Evolutionary conservation across 441 rosid genomes (phyloP).

Genomic region (Adansonia rubrostipa): DNA sequence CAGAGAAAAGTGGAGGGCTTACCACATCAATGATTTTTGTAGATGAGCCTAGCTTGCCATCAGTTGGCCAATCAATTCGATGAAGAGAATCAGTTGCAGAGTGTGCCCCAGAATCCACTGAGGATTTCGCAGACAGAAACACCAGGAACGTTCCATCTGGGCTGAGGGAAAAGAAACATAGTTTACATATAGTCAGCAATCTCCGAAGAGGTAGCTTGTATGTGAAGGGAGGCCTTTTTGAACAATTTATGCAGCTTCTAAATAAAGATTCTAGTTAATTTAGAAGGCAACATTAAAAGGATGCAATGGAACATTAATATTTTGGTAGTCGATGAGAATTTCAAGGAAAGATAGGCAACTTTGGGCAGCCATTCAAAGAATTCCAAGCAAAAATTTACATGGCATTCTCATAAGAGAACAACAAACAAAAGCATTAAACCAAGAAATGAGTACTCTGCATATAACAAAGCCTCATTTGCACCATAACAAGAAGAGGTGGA

Average conservation of each 20-base stretch:
- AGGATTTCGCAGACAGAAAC: constrained; percentile 70
- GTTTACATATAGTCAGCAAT: constrained; percentile 23
- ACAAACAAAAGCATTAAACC: background rate
- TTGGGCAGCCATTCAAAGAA: background rate
- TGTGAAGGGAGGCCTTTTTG: background rate
- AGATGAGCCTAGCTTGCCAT: constrained; percentile 50
- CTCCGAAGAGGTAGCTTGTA: constrained; percentile 17
- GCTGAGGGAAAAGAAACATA: constrained; percentile 46
- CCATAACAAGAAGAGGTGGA: constrained; percentile 1
- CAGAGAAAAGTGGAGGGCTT: constrained; percentile 33
- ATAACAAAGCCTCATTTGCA: background rate
- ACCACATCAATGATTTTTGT: constrained; percentile 73
- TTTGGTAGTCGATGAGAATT: background rate
- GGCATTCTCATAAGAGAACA: background rate
- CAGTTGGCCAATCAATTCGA: constrained; percentile 75
- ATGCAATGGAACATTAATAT: background rate
- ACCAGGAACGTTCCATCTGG: constrained; percentile 83
- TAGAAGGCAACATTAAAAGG: background rate
- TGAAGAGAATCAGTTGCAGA: constrained; percentile 77
- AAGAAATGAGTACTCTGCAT: background rate
- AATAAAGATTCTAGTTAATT: background rate
- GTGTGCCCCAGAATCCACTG: constrained; percentile 89
- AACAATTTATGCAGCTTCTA: background rate
- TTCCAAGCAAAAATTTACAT: background rate
- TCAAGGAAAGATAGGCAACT: constrained; percentile 2